phyloP scores from a whole-genome alignment of 305 asterid genomes.

The Fraxinus paxiana region DNA sequence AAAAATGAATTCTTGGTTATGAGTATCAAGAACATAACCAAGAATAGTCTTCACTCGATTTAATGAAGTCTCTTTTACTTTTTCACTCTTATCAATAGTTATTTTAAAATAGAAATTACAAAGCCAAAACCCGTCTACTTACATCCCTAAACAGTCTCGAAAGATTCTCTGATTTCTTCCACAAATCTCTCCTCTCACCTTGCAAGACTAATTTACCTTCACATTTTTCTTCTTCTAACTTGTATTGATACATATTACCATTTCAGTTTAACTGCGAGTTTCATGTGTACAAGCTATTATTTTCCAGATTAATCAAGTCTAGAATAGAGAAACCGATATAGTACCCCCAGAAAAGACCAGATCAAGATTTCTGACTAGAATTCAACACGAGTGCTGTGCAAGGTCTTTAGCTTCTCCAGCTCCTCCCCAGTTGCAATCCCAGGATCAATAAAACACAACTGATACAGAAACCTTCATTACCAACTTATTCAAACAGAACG shows the following conservation, averaged over 20 bases:
- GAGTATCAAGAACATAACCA: too few species aligned
- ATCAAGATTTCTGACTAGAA: conserved; percentile 30
- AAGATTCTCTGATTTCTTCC: background rate
- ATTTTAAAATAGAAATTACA: background rate
- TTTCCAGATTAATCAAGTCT: background rate
- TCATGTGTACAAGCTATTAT: background rate
- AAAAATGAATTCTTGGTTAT: background rate
- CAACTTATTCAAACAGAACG: conserved; percentile 9
- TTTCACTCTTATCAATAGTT: background rate
- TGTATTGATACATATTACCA: background rate
- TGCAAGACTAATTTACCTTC: background rate
- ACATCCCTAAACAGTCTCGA: background rate
- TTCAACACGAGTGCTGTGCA: conserved; percentile 46
- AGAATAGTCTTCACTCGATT: background rate
- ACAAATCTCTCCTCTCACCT: background rate
- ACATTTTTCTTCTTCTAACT: background rate
- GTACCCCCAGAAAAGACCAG: background rate
- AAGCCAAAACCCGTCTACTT: background rate
- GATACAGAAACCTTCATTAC: conserved; percentile 26
- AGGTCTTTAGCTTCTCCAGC: conserved; percentile 55
- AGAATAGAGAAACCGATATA: background rate
- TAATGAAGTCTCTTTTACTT: background rate
- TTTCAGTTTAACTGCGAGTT: background rate
- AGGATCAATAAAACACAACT: conserved; percentile 66
- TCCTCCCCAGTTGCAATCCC: conserved; percentile 67